Conservation (phyloP, 2,329 filamentous ascomycete species). For the Dothistroma pini region DNA sequence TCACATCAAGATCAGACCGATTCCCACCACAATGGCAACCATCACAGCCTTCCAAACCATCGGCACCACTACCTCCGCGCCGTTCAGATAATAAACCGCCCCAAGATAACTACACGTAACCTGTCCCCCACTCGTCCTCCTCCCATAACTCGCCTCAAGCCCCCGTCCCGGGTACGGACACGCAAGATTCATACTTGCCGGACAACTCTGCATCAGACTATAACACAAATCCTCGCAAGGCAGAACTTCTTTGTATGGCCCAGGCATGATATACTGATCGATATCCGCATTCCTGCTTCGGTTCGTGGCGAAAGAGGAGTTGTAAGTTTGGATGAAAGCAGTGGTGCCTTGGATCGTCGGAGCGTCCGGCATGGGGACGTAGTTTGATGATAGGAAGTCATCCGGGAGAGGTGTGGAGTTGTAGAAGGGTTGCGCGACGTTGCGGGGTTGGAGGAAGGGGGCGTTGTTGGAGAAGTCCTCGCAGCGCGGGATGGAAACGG, state of each 20-base stretch:
- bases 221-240: constrained; percentile 89
- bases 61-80: constrained; percentile 5
- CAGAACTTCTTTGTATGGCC: constrained; percentile 89
- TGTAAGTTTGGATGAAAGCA: constrained; percentile 32
- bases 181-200: constrained; percentile 66
- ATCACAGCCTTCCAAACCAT: background rate
- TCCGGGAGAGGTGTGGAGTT: constrained; percentile 27
- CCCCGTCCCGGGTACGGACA: constrained; percentile 60
- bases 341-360: constrained; percentile 32
- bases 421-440: constrained; percentile 53
- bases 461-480: constrained; percentile 67
- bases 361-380: constrained; percentile 34
- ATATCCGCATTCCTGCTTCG: constrained; percentile 39
- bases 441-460: constrained; percentile 62
- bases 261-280: constrained; percentile 67
- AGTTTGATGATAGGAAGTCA: constrained; percentile 24
- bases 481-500: constrained; percentile 87
- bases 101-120: constrained; percentile 37
- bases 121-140: constrained; percentile 21
- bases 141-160: constrained; percentile 52
- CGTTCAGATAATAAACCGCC: constrained; percentile 34
- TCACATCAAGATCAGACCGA: background rate
- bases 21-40: background rate
- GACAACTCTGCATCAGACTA: constrained; percentile 79
- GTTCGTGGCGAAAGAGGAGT: constrained; percentile 33